Percentiles rank a stretch among this genome's conserved stretches.
Evolutionary conservation across 2,329 filamentous ascomycete species (phyloP).

Genomic region (Colletotrichum magnum): DNA sequence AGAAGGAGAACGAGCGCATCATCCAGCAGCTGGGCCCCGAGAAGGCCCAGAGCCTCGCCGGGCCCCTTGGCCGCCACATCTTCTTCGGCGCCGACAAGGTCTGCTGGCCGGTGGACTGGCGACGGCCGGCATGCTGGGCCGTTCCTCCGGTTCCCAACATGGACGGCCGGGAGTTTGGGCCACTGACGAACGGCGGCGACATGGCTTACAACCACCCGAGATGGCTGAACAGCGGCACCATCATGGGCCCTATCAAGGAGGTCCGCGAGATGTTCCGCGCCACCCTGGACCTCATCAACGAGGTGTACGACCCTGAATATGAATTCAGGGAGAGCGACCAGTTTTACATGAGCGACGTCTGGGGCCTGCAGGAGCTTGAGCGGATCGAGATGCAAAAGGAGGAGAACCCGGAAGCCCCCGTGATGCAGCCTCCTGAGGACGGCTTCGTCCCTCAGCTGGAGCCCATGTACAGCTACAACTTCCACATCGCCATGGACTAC

Average conservation of each 20-base stretch:
- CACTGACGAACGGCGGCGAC: conserved; percentile 50
- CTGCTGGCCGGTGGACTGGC: conserved; percentile 56
- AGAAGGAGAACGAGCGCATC: conserved; percentile 67
- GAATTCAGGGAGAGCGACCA: conserved; percentile 57
- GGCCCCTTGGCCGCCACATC: conserved; percentile 54
- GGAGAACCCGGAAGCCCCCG: conserved; percentile 40
- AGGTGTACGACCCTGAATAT: conserved; percentile 50
- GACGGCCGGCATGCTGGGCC: conserved; percentile 56
- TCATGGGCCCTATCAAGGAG: conserved; percentile 56
- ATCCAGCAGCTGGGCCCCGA: conserved; percentile 62
- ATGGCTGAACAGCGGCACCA: conserved; percentile 62
- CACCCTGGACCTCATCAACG: conserved; percentile 49
- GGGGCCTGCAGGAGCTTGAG: conserved; percentile 58
- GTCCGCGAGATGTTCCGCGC: conserved; percentile 49
- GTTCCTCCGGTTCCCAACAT: conserved; percentile 54
- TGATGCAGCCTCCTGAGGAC: conserved; percentile 41
- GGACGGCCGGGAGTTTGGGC: conserved; percentile 51
- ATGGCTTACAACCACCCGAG: conserved; percentile 51
- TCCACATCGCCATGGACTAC: conserved; percentile 57
- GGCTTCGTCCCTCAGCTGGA: conserved; percentile 43
- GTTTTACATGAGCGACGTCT: conserved; percentile 59
- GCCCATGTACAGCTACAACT: conserved; percentile 42
- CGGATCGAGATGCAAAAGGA: conserved; percentile 49
- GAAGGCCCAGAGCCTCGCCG: conserved; percentile 47
- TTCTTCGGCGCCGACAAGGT: conserved; percentile 62